Evolutionary conservation across 495 filamentous ascomycete species (phyloP).

Genomic region (Podospora tetraspora): DNA sequence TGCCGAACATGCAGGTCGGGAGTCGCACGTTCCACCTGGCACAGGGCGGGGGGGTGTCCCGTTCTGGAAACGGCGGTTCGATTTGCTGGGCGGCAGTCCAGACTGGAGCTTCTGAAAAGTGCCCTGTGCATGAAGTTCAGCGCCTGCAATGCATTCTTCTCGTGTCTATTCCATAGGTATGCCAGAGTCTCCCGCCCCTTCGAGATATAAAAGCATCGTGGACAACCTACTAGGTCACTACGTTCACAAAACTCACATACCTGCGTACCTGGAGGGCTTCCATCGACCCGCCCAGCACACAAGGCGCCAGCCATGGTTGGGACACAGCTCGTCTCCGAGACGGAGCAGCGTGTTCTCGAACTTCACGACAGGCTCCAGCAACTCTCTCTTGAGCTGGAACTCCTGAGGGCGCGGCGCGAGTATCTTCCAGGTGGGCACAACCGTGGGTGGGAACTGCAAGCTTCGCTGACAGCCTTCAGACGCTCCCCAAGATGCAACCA

Average conservation of each 20-base stretch:
- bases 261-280: no score
- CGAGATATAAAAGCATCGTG: neutral
- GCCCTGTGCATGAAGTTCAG: neutral
- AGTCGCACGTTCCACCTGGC: neutral
- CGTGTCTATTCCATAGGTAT: no score
- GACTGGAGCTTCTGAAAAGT: neutral
- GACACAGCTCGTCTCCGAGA: slow-evolving; percentile 3
- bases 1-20: neutral
- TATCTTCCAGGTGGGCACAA: slow-evolving; percentile 8
- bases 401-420: slow-evolving; percentile 50
- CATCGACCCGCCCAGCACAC: neutral
- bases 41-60: neutral
- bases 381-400: slow-evolving; percentile 61
- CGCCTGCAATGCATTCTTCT: neutral
- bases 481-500: neutral
- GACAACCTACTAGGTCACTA: no score
- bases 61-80: neutral
- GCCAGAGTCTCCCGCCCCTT: no score
- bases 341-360: slow-evolving; percentile 57
- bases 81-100: neutral
- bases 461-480: slow-evolving; percentile 6
- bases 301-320: slow-evolving; percentile 8
- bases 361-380: slow-evolving; percentile 66
- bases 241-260: no score
- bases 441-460: neutral